A percentile compares a stretch with the other conserved stretches of the same genome.
Evolutionary conservation across 2,329 filamentous ascomycete genomes (phyloP).

Genomic region (Dothidotthia symphoricarpi): DNA sequence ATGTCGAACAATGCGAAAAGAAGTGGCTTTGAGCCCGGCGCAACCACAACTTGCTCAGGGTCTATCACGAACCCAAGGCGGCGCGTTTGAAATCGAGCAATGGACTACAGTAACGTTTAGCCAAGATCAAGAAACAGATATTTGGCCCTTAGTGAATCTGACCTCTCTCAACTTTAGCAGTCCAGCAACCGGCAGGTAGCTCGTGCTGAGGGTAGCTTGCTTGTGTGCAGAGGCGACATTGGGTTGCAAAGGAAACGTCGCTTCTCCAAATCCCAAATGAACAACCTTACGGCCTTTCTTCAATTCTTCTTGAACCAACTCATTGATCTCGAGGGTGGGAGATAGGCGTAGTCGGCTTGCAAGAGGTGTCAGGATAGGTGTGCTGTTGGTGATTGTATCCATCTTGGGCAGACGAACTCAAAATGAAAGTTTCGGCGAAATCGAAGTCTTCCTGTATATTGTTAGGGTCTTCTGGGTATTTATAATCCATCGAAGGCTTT

Average conservation of each 20-base stretch:
- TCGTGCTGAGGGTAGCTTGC: conserved; percentile 1
- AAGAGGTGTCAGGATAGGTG: background rate
- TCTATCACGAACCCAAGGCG: background rate
- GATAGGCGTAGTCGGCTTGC: conserved; percentile 2
- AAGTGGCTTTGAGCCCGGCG: conserved; percentile 4
- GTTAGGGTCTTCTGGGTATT: no score
- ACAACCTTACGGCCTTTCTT: background rate
- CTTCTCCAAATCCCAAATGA: conserved; percentile 6
- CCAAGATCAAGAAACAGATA: no score
- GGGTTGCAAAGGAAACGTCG: conserved; percentile 3
- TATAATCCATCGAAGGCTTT: no score
- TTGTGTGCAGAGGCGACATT: conserved; percentile 1
- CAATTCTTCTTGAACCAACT: background rate
- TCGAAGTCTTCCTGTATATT: no score
- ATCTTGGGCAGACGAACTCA: no score
- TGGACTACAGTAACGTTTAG: conserved; percentile 1
- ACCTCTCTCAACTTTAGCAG: conserved; percentile 1
- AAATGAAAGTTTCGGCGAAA: no score
- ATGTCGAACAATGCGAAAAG: conserved; percentile 6
- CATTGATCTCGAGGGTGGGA: conserved; percentile 5
- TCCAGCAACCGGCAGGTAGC: conserved; percentile 4
- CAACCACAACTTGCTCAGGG: conserved; percentile 3
- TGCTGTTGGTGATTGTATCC: background rate
- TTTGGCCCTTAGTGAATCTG: background rate
- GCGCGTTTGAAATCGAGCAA: conserved; percentile 5